Conservation (phyloP, 2,329 filamentous ascomycete genomes). For the Fusarium sp. region DNA sequence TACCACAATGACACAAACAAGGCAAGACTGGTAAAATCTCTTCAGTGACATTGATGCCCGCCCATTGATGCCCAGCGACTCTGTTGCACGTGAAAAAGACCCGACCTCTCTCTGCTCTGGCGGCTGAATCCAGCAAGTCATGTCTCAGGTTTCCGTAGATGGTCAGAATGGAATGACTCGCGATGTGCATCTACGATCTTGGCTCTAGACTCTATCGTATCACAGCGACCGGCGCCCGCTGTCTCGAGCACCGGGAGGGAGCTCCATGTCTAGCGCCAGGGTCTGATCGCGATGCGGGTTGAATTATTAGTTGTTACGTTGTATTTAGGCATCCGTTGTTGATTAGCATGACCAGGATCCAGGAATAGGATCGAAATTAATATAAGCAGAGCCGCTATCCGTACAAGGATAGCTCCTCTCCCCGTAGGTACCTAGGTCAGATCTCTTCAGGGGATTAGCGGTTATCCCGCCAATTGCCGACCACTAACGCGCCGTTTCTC, state of each 20-base stretch:
- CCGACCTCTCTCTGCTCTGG: no score
- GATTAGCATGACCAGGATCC: no score
- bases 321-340: no score
- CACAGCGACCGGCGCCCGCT: neutral
- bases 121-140: neutral
- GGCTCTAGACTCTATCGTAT: neutral
- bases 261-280: neutral
- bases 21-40: neutral
- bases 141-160: neutral
- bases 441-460: no score
- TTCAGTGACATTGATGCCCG: neutral
- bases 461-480: no score
- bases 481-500: no score
- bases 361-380: no score
- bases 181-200: neutral
- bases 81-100: neutral
- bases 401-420: no score
- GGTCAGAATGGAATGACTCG: constrained; percentile 13
- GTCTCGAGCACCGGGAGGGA: neutral
- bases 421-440: no score
- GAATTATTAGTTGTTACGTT: no score
- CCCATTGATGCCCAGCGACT: neutral
- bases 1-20: neutral
- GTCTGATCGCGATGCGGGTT: neutral
- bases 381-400: no score